A percentile compares a stretch with the other conserved stretches of the same genome.
These are phyloP conservation scores for Colletotrichum echinochloae DNA, from an alignment of 2,329 filamentous ascomycete genomes.

Conservation along the genomic window DNA sequence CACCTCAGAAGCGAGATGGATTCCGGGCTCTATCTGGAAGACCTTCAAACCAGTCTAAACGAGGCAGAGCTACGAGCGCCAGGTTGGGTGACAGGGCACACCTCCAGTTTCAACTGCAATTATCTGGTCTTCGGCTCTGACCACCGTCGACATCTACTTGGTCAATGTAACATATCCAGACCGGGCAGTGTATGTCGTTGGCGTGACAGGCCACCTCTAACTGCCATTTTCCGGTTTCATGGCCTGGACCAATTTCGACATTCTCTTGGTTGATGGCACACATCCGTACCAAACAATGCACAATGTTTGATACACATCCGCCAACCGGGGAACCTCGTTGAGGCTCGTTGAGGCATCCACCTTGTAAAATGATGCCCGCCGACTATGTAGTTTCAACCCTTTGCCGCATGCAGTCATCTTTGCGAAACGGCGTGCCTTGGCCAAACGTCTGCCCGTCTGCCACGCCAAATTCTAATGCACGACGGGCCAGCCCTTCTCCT, in stretches of 20 bases:
- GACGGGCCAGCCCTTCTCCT: slow-evolving; percentile 2
- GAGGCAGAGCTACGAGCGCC: neutral
- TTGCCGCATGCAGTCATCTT: slow-evolving; percentile 24
- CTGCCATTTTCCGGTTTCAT: neutral
- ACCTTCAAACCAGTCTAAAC: neutral
- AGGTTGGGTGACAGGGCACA: slow-evolving; percentile 16
- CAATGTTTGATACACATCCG: neutral
- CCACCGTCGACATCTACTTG: no score
- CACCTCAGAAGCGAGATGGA: slow-evolving; percentile 29
- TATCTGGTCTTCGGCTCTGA: no score
- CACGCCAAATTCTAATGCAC: slow-evolving; percentile 7
- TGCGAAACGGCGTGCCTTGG: slow-evolving; percentile 19
- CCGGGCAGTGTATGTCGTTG: no score
- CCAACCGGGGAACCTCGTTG: neutral
- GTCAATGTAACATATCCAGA: no score
- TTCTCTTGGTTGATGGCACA: neutral
- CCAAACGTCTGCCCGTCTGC: slow-evolving; percentile 25
- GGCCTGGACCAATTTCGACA: neutral
- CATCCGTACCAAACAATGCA: neutral
- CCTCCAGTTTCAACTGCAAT: no score
- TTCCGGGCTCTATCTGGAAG: slow-evolving; percentile 23
- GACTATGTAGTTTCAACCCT: neutral
- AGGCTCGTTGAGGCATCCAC: neutral
- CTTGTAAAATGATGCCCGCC: slow-evolving; percentile 20
- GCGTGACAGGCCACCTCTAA: neutral